phyloP scores from a whole-genome alignment of 73 alveolate genomes.

The Paramecium biaurelia region DNA sequence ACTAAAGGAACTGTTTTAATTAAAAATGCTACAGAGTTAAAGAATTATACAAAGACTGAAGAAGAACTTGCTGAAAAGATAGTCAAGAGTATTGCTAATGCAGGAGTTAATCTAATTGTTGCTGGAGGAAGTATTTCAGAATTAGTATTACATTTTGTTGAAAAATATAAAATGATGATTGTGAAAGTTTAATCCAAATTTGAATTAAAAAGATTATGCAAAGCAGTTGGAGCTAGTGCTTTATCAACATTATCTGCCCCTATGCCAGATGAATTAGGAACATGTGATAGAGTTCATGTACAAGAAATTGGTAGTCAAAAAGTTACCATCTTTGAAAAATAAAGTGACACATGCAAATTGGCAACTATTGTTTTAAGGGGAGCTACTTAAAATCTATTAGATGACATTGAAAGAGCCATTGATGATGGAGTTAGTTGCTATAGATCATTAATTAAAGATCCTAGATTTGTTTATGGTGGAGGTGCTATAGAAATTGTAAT shows the following conservation, averaged over 20 bases:
- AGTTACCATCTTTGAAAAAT: slow-evolving; percentile 79
- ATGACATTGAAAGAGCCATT: slow-evolving; percentile 97
- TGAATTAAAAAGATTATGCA: slow-evolving; percentile 94
- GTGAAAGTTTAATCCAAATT: slow-evolving; percentile 92
- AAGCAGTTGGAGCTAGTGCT: slow-evolving; percentile 93
- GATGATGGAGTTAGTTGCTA: slow-evolving; percentile 96
- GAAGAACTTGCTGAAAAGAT: slow-evolving; percentile 92
- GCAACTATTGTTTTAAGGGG: slow-evolving; percentile 92
- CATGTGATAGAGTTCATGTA: slow-evolving; percentile 89
- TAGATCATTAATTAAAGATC: slow-evolving; percentile 75
- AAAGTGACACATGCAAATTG: slow-evolving; percentile 74
- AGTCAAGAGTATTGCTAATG: slow-evolving; percentile 88
- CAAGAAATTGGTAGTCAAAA: slow-evolving; percentile 92
- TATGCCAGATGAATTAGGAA: slow-evolving; percentile 97
- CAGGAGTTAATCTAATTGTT: slow-evolving; percentile 93
- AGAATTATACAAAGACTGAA: slow-evolving; percentile 96
- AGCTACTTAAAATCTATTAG: slow-evolving; percentile 90
- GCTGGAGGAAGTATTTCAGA: slow-evolving; percentile 96
- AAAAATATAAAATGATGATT: slow-evolving; percentile 95
- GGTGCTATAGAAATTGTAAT: slow-evolving; percentile 24
- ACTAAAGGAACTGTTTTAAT: slow-evolving; percentile 97
- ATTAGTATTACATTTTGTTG: slow-evolving; percentile 92
- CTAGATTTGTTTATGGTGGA: slow-evolving; percentile 68
- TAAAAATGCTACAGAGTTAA: slow-evolving; percentile 94
- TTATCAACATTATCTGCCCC: slow-evolving; percentile 96